A percentile compares a stretch with the other conserved stretches of the same genome.
phyloP scores from a whole-genome alignment of 805 yeast species.

The Lipomyces oligophaga region DNA sequence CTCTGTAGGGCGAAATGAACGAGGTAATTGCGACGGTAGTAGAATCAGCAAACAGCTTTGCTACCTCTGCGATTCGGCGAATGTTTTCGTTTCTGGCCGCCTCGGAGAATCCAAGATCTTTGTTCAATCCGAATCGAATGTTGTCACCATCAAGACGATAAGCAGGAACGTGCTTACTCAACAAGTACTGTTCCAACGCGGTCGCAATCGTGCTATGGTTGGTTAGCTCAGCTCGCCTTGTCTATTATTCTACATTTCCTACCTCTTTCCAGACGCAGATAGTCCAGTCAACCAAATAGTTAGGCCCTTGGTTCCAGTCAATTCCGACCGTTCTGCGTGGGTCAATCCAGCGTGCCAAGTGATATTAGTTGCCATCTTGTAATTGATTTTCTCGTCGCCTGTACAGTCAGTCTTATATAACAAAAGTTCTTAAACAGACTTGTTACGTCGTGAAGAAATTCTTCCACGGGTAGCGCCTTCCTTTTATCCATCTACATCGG shows the following conservation, averaged over 20 bases:
- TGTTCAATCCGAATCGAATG: constrained; percentile 89
- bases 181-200: constrained; percentile 79
- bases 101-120: constrained; percentile 90
- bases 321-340: constrained; percentile 67
- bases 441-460: not conserved
- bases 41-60: constrained; percentile 91
- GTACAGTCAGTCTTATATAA: not conserved
- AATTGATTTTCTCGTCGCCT: not conserved
- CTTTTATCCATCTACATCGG: too few species aligned
- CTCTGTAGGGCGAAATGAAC: constrained; percentile 85
- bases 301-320: constrained; percentile 78
- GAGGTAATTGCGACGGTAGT: constrained; percentile 83
- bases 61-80: constrained; percentile 90
- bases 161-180: constrained; percentile 64
- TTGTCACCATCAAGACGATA: constrained; percentile 93
- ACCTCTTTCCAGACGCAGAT: constrained; percentile 84
- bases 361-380: constrained; percentile 83
- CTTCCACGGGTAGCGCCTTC: too few species aligned
- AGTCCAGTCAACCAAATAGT: constrained; percentile 95
- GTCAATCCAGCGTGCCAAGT: constrained; percentile 93
- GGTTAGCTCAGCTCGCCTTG: not conserved
- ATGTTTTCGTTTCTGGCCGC: constrained; percentile 91
- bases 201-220: constrained; percentile 73
- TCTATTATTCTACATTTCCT: not conserved
- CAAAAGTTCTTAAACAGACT: not conserved